Conservation (phyloP, 805 yeast genomes). For the Candida boleticola region DNA sequence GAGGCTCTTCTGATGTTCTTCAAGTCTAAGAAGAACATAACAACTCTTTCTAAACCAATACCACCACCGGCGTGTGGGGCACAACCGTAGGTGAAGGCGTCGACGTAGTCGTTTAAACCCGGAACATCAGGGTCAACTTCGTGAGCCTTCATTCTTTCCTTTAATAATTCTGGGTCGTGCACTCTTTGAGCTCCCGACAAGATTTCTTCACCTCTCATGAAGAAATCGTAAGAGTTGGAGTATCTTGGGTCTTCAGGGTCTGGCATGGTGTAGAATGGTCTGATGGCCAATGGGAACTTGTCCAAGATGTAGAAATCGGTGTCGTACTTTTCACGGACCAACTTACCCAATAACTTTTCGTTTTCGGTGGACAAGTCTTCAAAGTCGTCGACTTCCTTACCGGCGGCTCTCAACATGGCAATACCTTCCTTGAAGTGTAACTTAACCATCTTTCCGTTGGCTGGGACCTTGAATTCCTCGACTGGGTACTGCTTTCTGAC, state of each 20-base stretch:
- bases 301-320: constrained; percentile 98
- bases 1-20: constrained; percentile 99
- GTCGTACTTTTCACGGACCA: constrained; percentile 90
- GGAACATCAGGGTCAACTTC: constrained; percentile 78
- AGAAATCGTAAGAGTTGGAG: constrained; percentile 98
- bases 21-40: constrained; percentile 95
- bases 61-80: constrained; percentile 99
- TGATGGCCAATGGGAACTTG: constrained; percentile 93
- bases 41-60: constrained; percentile 97
- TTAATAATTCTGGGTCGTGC: constrained; percentile 84
- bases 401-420: constrained; percentile 78
- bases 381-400: constrained; percentile 79
- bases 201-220: constrained; percentile 99
- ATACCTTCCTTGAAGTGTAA: constrained; percentile 90
- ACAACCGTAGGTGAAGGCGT: constrained; percentile 92
- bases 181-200: constrained; percentile 99
- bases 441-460: constrained; percentile 89
- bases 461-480: constrained; percentile 94
- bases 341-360: constrained; percentile 88
- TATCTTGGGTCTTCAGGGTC: constrained; percentile 87
- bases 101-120: constrained; percentile 87
- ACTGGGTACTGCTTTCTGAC: constrained; percentile 96
- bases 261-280: constrained; percentile 99
- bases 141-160: constrained; percentile 77
- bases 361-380: constrained; percentile 93